These are phyloP conservation scores for Gonium pectorale DNA, from an alignment of 139 green algal genomes.

Conservation along the genomic window DNA sequence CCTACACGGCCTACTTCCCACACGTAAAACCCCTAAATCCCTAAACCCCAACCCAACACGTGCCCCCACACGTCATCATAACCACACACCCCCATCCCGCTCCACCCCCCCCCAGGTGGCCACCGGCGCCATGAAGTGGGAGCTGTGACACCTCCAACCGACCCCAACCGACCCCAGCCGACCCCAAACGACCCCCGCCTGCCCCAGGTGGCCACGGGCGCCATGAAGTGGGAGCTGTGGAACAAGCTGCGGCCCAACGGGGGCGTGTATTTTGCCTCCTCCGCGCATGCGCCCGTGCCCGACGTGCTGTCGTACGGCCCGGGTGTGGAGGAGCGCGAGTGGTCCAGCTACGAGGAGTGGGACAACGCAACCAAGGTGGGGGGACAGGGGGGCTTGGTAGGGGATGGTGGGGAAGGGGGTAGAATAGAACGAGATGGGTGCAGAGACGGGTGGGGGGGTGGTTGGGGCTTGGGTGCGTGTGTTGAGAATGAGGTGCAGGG, in stretches of 20 bases:
- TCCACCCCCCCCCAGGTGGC: background rate
- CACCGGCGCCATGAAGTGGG: conserved; percentile 16
- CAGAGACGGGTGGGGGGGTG: too few relatives aligned
- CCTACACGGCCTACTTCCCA: too few relatives aligned
- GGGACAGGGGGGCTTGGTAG: background rate
- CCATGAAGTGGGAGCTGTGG: conserved; percentile 31
- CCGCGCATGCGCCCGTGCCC: background rate
- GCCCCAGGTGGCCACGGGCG: background rate
- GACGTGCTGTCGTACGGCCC: background rate
- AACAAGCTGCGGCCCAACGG: background rate
- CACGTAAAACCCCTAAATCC: too few relatives aligned
- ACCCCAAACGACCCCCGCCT: too few relatives aligned
- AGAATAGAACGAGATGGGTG: too few relatives aligned
- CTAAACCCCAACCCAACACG: background rate
- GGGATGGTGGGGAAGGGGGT: too few relatives aligned
- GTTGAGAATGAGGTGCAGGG: too few relatives aligned
- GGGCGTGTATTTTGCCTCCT: conserved; percentile 33
- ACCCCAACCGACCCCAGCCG: too few relatives aligned
- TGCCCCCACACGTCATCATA: background rate
- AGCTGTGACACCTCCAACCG: conserved; percentile 26
- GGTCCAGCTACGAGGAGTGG: background rate
- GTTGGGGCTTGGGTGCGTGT: too few relatives aligned
- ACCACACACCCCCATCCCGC: background rate
- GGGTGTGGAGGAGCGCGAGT: background rate
- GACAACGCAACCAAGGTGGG: background rate